A percentile compares a stretch with the other conserved stretches of the same genome.
These are phyloP conservation scores for Ceratocystis huliohia DNA, from an alignment of 2,329 filamentous ascomycete genomes.

Conservation along the genomic window DNA sequence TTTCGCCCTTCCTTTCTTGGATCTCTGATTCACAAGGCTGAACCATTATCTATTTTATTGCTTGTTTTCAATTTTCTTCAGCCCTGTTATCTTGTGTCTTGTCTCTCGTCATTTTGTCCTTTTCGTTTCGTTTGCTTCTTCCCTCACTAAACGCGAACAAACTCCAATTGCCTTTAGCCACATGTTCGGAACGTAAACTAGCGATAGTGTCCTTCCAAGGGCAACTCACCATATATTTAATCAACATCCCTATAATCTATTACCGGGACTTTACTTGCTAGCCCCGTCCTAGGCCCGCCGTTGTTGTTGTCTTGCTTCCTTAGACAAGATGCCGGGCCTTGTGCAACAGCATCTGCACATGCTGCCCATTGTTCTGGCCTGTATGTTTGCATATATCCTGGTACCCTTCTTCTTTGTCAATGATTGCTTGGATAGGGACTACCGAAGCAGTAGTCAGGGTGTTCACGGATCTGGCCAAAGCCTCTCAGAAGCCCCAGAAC, in stretches of 20 bases:
- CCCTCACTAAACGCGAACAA: not conserved
- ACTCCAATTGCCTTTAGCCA: not conserved
- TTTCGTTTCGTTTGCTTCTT: not conserved
- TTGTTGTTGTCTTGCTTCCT: not conserved
- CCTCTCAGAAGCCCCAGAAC: not conserved
- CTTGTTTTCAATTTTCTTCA: no score
- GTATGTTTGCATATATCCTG: constrained; percentile 14
- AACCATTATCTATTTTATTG: no score
- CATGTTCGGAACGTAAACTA: constrained; percentile 1
- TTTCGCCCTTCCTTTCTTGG: not conserved
- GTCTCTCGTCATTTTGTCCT: not conserved
- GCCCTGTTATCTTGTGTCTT: not conserved
- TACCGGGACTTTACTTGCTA: not conserved
- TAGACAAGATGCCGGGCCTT: not conserved
- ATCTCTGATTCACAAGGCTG: not conserved
- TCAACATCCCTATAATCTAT: not conserved
- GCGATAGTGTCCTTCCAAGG: not conserved
- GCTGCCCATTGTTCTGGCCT: constrained; percentile 10
- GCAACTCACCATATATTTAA: not conserved
- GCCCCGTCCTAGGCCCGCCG: no score
- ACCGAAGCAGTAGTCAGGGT: not conserved
- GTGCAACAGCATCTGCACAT: constrained; percentile 16
- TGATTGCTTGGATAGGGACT: not conserved
- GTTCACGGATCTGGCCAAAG: not conserved
- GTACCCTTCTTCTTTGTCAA: constrained; percentile 13